Evolutionary conservation across 768 basidiomycete species (phyloP).

Genomic region (Psilocybe cubensis): DNA sequence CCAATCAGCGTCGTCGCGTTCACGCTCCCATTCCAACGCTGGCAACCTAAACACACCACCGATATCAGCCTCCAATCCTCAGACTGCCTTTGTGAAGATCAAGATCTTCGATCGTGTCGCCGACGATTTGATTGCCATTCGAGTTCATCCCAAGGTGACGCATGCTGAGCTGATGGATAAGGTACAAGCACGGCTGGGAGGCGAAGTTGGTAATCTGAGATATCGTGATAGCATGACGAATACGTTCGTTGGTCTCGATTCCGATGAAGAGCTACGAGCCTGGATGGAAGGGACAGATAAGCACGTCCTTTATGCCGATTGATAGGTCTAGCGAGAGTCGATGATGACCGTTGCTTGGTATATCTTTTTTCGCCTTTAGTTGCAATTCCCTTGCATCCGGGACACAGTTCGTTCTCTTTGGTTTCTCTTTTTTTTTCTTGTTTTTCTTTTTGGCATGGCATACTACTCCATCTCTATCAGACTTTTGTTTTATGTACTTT

Average conservation of each 20-base stretch:
- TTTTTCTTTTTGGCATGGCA: not conserved
- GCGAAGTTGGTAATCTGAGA: conserved; percentile 65
- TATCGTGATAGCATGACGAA: conserved; percentile 78
- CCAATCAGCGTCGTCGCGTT: conserved; percentile 52
- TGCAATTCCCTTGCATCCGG: not conserved
- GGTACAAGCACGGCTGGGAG: conserved; percentile 84
- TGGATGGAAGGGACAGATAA: conserved; percentile 86
- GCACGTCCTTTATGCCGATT: conserved; percentile 83
- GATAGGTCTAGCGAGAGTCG: conserved; percentile 17
- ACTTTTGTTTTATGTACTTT: conserved; percentile 20
- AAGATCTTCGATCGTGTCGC: conserved; percentile 95
- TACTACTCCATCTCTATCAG: conserved; percentile 10
- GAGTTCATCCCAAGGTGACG: conserved; percentile 91
- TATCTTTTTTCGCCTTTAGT: too few species aligned
- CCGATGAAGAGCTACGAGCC: conserved; percentile 63
- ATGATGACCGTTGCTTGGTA: conserved; percentile 16
- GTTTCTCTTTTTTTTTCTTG: not conserved
- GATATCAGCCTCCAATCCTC: conserved; percentile 77
- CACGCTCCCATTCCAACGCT: conserved; percentile 61
- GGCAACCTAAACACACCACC: conserved; percentile 66
- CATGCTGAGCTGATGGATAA: conserved; percentile 89
- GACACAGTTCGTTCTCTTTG: not conserved
- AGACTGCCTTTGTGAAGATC: conserved; percentile 94
- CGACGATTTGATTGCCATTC: conserved; percentile 95
- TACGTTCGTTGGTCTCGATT: conserved; percentile 62